phyloP scores from a whole-genome alignment of 331 rosid genomes.

The Telfairia occidentalis region DNA sequence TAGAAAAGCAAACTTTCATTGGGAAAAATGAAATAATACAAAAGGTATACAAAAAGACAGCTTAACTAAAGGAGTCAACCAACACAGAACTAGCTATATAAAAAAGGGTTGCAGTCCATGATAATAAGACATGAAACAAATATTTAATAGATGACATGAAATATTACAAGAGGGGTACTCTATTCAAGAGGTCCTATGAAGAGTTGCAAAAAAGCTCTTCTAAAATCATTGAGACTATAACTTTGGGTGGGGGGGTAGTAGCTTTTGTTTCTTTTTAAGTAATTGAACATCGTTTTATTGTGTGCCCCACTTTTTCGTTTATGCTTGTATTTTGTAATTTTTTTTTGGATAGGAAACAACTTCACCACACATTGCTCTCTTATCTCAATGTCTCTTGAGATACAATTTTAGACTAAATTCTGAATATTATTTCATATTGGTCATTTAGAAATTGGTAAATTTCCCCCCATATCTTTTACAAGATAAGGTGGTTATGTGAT shows the following conservation, averaged over 20 bases:
- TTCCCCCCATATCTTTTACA: neutral
- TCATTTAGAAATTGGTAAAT: neutral
- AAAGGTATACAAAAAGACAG: neutral
- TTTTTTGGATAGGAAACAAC: no score
- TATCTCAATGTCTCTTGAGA: neutral
- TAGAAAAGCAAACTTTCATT: neutral
- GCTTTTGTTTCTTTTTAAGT: slow-evolving; percentile 5
- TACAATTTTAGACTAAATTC: neutral
- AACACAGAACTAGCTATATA: neutral
- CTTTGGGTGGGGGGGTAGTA: slow-evolving; percentile 42
- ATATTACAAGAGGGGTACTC: neutral
- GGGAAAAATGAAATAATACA: neutral
- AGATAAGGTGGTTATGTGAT: slow-evolving; percentile 14
- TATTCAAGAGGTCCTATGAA: neutral
- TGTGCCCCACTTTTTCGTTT: neutral
- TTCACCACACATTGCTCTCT: no score
- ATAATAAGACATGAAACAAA: neutral
- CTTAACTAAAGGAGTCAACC: neutral
- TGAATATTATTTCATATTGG: neutral
- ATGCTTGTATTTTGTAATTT: no score
- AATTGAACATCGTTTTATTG: neutral
- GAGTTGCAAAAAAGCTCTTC: neutral
- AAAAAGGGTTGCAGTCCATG: neutral
- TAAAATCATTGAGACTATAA: neutral
- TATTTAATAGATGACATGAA: neutral